A percentile compares a stretch with the other conserved stretches of the same genome.
These are phyloP conservation scores for Goffeauzyma gilvescens DNA, from an alignment of 768 basidiomycete genomes.

Conservation along the genomic window DNA sequence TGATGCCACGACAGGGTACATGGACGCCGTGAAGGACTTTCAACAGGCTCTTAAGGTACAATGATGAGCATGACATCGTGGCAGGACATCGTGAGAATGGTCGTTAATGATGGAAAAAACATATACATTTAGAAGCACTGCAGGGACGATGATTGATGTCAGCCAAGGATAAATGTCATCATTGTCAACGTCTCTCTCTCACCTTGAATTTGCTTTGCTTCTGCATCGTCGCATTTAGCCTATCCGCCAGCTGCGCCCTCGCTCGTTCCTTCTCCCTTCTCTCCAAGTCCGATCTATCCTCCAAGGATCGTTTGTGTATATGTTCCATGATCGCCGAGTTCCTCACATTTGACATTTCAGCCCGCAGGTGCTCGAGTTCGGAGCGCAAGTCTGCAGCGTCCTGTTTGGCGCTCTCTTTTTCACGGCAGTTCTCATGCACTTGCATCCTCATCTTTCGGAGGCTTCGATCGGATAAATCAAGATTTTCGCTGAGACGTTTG, in stretches of 20 bases:
- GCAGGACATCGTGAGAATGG: no score
- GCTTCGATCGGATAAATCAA: conserved; percentile 1
- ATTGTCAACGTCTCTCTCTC: conserved; percentile 4
- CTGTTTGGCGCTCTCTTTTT: conserved; percentile 2
- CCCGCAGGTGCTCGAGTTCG: conserved; percentile 2
- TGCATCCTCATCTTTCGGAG: conserved; percentile 4
- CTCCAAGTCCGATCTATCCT: conserved; percentile 9
- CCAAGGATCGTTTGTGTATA: conserved; percentile 7
- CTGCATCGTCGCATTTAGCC: conserved; percentile 19
- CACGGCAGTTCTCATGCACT: conserved; percentile 1
- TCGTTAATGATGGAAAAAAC: not conserved
- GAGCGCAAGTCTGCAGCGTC: not conserved
- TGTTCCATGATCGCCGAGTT: conserved; percentile 5
- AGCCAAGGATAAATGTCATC: not conserved
- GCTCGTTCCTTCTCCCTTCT: conserved; percentile 13
- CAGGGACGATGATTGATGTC: not conserved
- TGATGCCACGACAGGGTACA: conserved; percentile 25
- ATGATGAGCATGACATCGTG: no score
- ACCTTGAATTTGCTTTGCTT: conserved; percentile 18
- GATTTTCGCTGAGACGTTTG: not conserved
- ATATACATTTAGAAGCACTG: not conserved
- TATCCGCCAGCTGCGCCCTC: conserved; percentile 23
- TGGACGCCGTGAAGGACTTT: conserved; percentile 28
- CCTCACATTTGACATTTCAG: conserved; percentile 11
- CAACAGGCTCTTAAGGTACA: conserved; percentile 17